A percentile compares a stretch with the other conserved stretches of the same genome.
These are phyloP conservation scores for Aureobasidium sp. DNA, from an alignment of 2,329 filamentous ascomycete genomes.

Conservation along the genomic window DNA sequence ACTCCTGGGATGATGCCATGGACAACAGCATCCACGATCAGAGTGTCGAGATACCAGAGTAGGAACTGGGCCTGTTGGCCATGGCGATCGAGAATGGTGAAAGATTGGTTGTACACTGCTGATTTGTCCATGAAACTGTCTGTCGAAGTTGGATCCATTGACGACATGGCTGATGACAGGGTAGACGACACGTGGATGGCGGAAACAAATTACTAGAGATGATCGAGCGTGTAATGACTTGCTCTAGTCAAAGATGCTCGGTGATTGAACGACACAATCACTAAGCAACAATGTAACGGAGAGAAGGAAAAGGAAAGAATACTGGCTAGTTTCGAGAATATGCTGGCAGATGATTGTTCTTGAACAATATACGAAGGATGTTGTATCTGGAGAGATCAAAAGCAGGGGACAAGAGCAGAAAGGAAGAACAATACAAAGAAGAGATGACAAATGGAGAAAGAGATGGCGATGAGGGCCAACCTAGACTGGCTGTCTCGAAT, in stretches of 20 bases:
- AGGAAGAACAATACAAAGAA: conserved; percentile 8
- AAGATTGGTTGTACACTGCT: conserved; percentile 24
- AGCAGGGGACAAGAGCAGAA: background rate
- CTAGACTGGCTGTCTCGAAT: background rate
- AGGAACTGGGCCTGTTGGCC: conserved; percentile 37
- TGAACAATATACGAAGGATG: background rate
- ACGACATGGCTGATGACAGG: background rate
- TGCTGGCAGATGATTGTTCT: background rate
- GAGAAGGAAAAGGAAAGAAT: background rate
- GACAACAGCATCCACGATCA: conserved; percentile 43
- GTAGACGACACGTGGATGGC: background rate
- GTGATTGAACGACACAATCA: background rate
- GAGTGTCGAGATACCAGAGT: conserved; percentile 38
- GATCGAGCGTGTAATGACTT: no score
- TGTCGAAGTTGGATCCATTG: background rate
- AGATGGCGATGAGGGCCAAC: background rate
- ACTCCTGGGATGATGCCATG: conserved; percentile 47
- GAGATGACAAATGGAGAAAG: background rate
- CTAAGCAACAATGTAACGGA: background rate
- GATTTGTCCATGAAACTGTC: background rate
- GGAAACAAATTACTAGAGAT: background rate
- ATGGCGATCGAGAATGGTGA: conserved; percentile 36
- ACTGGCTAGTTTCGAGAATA: background rate
- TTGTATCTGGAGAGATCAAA: background rate
- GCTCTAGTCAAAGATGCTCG: background rate